Conservation (phyloP, 225 moss, liverwort and hornwort genomes). For the Straminergon stramineum region DNA sequence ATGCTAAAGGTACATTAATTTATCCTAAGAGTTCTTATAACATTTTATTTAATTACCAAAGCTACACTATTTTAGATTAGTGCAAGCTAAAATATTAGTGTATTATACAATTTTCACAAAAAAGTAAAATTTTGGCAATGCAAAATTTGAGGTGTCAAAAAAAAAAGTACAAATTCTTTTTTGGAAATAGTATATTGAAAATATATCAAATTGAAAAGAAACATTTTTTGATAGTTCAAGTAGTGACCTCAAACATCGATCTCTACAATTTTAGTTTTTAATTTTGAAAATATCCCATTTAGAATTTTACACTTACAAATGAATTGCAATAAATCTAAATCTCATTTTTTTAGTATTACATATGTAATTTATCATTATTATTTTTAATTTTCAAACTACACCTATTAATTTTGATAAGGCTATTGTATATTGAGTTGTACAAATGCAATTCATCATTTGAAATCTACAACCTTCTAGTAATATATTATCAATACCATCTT, state of each 20-base stretch:
- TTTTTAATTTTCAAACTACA: not conserved
- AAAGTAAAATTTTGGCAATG: not conserved
- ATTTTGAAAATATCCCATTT: not conserved
- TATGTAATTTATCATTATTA: not conserved
- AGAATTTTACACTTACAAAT: not conserved
- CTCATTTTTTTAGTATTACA: not conserved
- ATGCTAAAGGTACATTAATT: not conserved
- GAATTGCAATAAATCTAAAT: not conserved
- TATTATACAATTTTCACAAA: not conserved
- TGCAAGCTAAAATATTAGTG: not conserved
- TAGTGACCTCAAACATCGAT: rapidly evolving
- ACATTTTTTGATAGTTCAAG: not conserved
- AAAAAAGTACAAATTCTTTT: no score
- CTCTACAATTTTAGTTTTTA: no score
- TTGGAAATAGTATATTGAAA: not conserved
- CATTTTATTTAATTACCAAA: not conserved
- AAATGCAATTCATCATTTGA: not conserved
- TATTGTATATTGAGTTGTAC: not conserved
- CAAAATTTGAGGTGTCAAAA: not conserved
- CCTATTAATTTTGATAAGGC: not conserved
- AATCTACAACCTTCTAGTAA: not conserved
- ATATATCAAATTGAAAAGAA: not conserved
- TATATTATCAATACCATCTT: not conserved
- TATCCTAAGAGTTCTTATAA: not conserved
- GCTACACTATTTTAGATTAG: not conserved